These are phyloP conservation scores for Boletellus dicymbophilus DNA, from an alignment of 1,284 basidiomycete genomes.

Conservation along the genomic window DNA sequence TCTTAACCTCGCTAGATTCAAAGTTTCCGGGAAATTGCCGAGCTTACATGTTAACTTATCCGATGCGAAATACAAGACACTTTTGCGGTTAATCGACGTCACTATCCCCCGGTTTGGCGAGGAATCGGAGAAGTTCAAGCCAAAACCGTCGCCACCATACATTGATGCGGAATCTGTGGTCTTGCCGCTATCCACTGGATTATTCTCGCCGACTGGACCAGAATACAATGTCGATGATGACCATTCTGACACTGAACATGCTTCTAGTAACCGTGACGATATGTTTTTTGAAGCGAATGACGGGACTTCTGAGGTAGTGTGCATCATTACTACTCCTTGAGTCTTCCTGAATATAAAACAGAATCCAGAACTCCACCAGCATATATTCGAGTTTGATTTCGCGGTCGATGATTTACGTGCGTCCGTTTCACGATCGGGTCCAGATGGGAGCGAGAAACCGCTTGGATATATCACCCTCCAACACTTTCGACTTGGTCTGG, in stretches of 20 bases:
- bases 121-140: constrained; percentile 35
- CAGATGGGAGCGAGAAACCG: constrained; percentile 63
- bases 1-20: constrained; percentile 87
- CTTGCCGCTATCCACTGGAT: constrained; percentile 54
- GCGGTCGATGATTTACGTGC: constrained; percentile 88
- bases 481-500: constrained; percentile 77
- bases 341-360: constrained; percentile 27
- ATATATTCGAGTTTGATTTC: constrained; percentile 89
- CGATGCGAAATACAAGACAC: constrained; percentile 92
- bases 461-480: constrained; percentile 85
- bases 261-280: constrained; percentile 47
- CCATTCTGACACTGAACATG: constrained; percentile 44
- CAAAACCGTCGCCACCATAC: constrained; percentile 26
- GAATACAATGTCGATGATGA: constrained; percentile 78
- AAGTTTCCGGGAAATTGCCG: constrained; percentile 90
- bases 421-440: constrained; percentile 73
- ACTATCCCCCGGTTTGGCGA: constrained; percentile 86
- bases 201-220: constrained; percentile 52
- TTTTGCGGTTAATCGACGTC: constrained; percentile 94
- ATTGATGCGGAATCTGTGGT: constrained; percentile 30
- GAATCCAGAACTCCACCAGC: constrained; percentile 73
- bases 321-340: constrained; percentile 5
- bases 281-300: constrained; percentile 81
- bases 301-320: constrained; percentile 57
- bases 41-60: constrained; percentile 93